Conservation (phyloP, 2,329 filamentous ascomycete species). For the Aspergillus sp. region DNA sequence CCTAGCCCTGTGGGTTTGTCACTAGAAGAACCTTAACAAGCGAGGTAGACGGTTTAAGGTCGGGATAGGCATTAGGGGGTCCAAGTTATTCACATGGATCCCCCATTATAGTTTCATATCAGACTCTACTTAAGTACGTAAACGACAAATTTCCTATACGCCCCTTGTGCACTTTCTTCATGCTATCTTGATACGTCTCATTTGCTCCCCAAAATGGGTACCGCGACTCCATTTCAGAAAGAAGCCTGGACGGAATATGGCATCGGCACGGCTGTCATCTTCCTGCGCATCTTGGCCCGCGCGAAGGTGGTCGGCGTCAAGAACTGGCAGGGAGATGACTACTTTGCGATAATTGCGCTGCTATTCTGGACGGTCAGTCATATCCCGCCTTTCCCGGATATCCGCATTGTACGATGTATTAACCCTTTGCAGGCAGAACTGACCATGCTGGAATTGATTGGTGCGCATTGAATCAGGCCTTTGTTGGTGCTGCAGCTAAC, state of each 20-base stretch:
- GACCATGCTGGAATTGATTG: constrained; percentile 21
- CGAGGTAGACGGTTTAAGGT: too few relatives aligned
- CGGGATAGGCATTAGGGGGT: too few relatives aligned
- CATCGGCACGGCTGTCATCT: constrained; percentile 37
- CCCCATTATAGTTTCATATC: too few relatives aligned
- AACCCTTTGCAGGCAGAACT: constrained; percentile 12
- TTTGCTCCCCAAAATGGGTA: constrained; percentile 1
- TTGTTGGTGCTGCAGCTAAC: not conserved
- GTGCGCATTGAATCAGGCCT: constrained; percentile 3
- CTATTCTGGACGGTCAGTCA: constrained; percentile 39
- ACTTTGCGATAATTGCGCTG: constrained; percentile 37
- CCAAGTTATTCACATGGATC: too few relatives aligned
- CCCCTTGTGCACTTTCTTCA: too few relatives aligned
- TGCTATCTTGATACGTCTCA: not conserved
- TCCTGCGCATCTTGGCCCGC: constrained; percentile 40
- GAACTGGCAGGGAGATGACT: constrained; percentile 45
- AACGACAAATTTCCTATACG: too few relatives aligned
- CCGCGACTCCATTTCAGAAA: constrained; percentile 38
- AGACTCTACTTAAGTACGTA: too few relatives aligned
- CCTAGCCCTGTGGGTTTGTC: too few relatives aligned
- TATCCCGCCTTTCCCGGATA: too few relatives aligned
- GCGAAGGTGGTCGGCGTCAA: constrained; percentile 40
- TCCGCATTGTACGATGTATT: not conserved
- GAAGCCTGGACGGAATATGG: constrained; percentile 47
- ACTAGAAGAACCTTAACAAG: too few relatives aligned